phyloP scores from a whole-genome alignment of 805 yeast genomes.

The Yarrowia alimentaria region DNA sequence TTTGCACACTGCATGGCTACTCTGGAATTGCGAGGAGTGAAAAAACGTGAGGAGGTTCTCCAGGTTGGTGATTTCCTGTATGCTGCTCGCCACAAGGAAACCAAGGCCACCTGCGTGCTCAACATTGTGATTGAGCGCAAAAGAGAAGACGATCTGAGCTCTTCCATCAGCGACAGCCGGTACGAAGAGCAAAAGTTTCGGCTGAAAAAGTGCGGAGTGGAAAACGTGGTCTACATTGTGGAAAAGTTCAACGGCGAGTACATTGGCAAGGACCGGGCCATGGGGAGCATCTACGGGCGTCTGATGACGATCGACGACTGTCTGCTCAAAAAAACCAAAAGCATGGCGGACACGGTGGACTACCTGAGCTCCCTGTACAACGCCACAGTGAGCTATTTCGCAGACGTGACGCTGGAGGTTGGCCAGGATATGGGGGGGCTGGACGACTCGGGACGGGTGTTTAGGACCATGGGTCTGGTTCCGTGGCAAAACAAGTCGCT shows the following conservation, averaged over 20 bases:
- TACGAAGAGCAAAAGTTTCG: constrained; percentile 84
- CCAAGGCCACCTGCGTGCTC: constrained; percentile 63
- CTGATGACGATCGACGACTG: constrained; percentile 51
- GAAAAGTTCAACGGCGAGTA: constrained; percentile 80
- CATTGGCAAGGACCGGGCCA: constrained; percentile 43
- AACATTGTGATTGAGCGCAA: constrained; percentile 89
- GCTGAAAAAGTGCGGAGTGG: constrained; percentile 64
- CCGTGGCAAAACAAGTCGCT: constrained; percentile 36
- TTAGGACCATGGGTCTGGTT: constrained; percentile 36
- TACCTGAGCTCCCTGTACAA: constrained; percentile 54
- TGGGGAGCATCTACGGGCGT: constrained; percentile 2
- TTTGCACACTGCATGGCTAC: too few species aligned
- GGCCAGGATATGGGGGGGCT: neutral
- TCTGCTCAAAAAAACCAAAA: constrained; percentile 63
- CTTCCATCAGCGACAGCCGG: constrained; percentile 83
- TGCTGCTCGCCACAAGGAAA: constrained; percentile 68
- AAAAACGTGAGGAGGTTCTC: too few species aligned
- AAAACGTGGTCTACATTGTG: constrained; percentile 67
- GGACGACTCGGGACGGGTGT: neutral
- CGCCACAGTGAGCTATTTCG: constrained; percentile 45
- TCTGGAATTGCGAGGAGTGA: too few species aligned
- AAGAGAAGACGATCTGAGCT: constrained; percentile 78
- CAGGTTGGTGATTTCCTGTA: constrained; percentile 86
- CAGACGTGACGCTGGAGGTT: constrained; percentile 41
- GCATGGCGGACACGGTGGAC: constrained; percentile 70